phyloP scores from a whole-genome alignment of 2,329 filamentous ascomycete species.

The Fusarium phyllophilum region DNA sequence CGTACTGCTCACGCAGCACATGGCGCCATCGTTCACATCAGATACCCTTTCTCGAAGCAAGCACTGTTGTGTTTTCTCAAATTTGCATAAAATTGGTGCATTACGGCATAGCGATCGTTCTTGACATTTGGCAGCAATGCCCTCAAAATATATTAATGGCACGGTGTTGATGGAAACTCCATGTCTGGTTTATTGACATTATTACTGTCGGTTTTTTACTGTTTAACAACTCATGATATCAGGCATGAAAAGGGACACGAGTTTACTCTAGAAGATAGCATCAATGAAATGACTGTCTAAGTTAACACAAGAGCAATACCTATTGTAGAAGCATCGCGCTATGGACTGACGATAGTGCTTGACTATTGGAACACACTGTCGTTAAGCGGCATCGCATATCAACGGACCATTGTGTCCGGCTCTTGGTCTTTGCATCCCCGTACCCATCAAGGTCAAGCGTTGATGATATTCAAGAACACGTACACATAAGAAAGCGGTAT shows the following conservation, averaged over 20 bases:
- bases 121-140: conserved; percentile 22
- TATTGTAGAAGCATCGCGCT: background rate
- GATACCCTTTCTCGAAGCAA: conserved; percentile 39
- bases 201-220: conserved; percentile 1
- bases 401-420: background rate
- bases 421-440: background rate
- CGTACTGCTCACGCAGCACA: conserved; percentile 10
- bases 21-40: conserved; percentile 15
- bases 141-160: conserved; percentile 14
- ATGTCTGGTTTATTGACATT: conserved; percentile 4
- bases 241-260: conserved; percentile 15
- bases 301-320: background rate
- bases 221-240: conserved; percentile 15
- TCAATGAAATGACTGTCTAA: conserved; percentile 20
- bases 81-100: conserved; percentile 36
- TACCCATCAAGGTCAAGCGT: background rate
- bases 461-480: background rate
- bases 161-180: background rate
- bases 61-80: conserved; percentile 25
- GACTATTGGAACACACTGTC: background rate
- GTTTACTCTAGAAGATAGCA: conserved; percentile 15
- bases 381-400: background rate
- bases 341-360: background rate
- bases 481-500: background rate
- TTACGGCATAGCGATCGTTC: conserved; percentile 29